These are phyloP conservation scores for Agapanthus africanus DNA, from an alignment of 106 monocot species.

Conservation along the genomic window DNA sequence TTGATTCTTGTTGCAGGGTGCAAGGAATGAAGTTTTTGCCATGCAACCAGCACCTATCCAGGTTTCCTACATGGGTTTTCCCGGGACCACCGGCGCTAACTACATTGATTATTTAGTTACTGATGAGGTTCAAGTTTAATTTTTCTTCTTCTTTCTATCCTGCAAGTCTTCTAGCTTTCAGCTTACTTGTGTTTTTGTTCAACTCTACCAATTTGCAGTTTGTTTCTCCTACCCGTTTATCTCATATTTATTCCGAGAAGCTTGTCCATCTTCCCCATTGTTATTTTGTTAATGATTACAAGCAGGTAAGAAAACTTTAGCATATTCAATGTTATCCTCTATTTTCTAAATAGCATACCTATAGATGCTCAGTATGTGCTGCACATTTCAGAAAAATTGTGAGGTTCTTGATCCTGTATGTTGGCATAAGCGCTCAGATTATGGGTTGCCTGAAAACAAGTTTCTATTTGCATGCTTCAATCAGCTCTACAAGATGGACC, in stretches of 20 bases:
- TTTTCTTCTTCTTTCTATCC: too few species aligned
- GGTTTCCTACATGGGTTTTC: constrained; percentile 99
- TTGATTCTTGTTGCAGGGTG: too few species aligned
- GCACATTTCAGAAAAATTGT: constrained; percentile 57
- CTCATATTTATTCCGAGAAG: constrained; percentile 95
- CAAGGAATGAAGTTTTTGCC: constrained; percentile 93
- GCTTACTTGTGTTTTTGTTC: constrained; percentile 4
- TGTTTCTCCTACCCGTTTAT: constrained; percentile 66
- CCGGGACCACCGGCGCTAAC: constrained; percentile 84
- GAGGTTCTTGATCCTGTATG: constrained; percentile 69
- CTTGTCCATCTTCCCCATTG: constrained; percentile 95
- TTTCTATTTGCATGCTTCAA: constrained; percentile 97
- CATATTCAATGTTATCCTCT: not conserved
- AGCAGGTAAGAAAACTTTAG: constrained; percentile 44
- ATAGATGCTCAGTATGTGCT: constrained; percentile 6
- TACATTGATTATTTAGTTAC: constrained; percentile 92
- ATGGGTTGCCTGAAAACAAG: constrained; percentile 92
- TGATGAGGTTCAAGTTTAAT: constrained; percentile 54
- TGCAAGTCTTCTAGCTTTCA: too few species aligned
- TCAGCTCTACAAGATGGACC: constrained; percentile 97
- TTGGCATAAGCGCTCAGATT: constrained; percentile 76
- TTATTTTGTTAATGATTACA: constrained; percentile 97
- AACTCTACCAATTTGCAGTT: constrained; percentile 60
- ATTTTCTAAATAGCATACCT: not conserved
- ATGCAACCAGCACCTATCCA: constrained; percentile 93